Evolutionary conservation across 192 early-diverging fungal species (phyloP).

Genomic region (Thoreauomyces humboldtii): DNA sequence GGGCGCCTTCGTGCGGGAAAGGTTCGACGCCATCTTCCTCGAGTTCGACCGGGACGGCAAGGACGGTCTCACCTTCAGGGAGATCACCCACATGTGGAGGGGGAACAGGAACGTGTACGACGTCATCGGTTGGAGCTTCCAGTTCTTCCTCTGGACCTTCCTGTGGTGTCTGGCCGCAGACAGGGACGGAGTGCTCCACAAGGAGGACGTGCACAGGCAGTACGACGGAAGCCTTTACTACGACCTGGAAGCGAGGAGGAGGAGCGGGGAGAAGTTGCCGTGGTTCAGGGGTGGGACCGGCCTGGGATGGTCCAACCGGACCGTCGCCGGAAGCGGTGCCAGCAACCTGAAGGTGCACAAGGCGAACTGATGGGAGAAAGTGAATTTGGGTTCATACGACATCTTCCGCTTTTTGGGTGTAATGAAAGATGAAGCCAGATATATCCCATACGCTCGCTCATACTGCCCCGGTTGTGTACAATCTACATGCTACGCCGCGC

Average conservation of each 20-base stretch:
- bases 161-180: slow-evolving; percentile 14
- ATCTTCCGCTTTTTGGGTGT: too few relatives aligned
- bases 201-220: slow-evolving; percentile 13
- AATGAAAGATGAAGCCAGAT: too few relatives aligned
- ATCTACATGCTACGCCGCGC: too few relatives aligned
- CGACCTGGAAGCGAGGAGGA: slow-evolving; percentile 1
- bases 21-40: slow-evolving; percentile 9
- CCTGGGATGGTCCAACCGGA: slow-evolving; percentile 1
- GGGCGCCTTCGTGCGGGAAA: slow-evolving; percentile 9
- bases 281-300: slow-evolving; percentile 13
- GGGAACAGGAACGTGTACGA: slow-evolving; percentile 11
- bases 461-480: too few relatives aligned
- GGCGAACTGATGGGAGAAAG: too few relatives aligned
- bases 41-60: neutral
- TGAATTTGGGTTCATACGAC: too few relatives aligned
- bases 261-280: neutral
- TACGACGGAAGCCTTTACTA: slow-evolving; percentile 18
- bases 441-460: too few relatives aligned
- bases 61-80: slow-evolving; percentile 8
- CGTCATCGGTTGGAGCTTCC: slow-evolving; percentile 12
- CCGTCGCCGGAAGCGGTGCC: too few relatives aligned
- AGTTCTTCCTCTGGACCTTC: slow-evolving; percentile 18
- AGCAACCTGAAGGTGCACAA: too few relatives aligned
- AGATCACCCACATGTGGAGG: slow-evolving; percentile 9
- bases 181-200: neutral